These are phyloP conservation scores for Microcos paniculata DNA, from an alignment of 345 rosid species.

Conservation along the genomic window DNA sequence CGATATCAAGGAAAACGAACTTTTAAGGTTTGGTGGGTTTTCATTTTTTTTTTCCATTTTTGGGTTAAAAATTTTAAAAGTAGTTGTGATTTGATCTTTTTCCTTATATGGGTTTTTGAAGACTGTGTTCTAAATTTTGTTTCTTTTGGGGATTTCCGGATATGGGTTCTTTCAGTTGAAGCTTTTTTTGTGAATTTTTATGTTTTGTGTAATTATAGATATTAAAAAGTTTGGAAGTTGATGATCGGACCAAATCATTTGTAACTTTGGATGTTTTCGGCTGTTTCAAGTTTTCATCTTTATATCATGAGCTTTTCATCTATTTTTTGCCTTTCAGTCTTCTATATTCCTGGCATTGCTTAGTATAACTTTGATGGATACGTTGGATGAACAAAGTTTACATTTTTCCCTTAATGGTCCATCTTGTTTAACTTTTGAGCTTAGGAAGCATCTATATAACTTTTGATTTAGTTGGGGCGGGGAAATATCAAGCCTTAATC, in stretches of 20 bases:
- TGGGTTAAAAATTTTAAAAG: too few species aligned
- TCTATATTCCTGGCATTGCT: background rate
- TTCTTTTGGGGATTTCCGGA: background rate
- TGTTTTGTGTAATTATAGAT: background rate
- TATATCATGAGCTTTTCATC: background rate
- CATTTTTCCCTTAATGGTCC: background rate
- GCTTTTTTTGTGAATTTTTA: background rate
- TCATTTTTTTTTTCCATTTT: background rate
- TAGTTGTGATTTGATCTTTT: background rate
- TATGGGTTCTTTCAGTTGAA: background rate
- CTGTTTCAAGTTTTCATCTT: background rate
- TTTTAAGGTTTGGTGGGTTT: background rate
- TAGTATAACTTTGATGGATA: background rate
- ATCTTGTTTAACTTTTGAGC: background rate
- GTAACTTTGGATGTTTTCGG: background rate
- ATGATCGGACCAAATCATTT: background rate
- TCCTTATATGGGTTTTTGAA: background rate
- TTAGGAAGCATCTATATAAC: background rate
- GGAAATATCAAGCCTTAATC: background rate
- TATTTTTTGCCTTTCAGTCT: background rate
- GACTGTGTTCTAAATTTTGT: background rate
- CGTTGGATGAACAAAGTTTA: background rate
- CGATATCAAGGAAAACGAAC: background rate
- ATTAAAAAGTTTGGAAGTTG: background rate
- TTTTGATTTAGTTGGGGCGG: background rate